Conservation (phyloP, 257 asterid species). For the Plantago major region DNA sequence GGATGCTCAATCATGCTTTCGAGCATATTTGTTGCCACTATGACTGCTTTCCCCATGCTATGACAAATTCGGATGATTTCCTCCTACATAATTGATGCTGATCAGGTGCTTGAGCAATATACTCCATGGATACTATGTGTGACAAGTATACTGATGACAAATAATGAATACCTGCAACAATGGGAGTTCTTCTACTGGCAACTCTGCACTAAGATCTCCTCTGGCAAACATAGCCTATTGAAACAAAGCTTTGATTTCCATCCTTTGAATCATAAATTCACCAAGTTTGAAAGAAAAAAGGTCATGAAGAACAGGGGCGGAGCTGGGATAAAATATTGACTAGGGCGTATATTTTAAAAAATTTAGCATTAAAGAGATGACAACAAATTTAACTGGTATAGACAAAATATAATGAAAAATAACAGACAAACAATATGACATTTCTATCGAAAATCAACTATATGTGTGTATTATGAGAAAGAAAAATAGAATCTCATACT, state of each 20-base stretch:
- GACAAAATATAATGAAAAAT: too few species aligned
- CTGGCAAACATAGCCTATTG: conserved; percentile 94
- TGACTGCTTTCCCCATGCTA: conserved; percentile 97
- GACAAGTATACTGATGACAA: background rate
- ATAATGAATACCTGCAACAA: conserved; percentile 67
- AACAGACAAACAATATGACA: too few species aligned
- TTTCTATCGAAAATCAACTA: too few species aligned
- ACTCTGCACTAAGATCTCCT: conserved; percentile 97
- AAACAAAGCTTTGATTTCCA: conserved; percentile 12
- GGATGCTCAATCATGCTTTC: conserved; percentile 99
- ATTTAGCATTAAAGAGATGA: too few species aligned
- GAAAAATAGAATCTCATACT: too few species aligned
- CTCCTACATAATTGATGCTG: conserved; percentile 52
- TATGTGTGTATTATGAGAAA: too few species aligned
- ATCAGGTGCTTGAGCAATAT: conserved; percentile 1
- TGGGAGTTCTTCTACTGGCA: conserved; percentile 95
- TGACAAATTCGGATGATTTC: conserved; percentile 84
- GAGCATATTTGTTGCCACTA: conserved; percentile 98
- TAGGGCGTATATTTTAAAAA: too few species aligned
- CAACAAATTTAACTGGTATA: too few species aligned
- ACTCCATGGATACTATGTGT: background rate
- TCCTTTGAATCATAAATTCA: conserved; percentile 6
- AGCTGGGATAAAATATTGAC: too few species aligned
- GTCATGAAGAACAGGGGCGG: too few species aligned
- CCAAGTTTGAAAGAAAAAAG: background rate